Percentiles rank a stretch among this genome's conserved stretches.
Conservation (phyloP, 257 asterid genomes). For the Voacanga thouarsii region DNA sequence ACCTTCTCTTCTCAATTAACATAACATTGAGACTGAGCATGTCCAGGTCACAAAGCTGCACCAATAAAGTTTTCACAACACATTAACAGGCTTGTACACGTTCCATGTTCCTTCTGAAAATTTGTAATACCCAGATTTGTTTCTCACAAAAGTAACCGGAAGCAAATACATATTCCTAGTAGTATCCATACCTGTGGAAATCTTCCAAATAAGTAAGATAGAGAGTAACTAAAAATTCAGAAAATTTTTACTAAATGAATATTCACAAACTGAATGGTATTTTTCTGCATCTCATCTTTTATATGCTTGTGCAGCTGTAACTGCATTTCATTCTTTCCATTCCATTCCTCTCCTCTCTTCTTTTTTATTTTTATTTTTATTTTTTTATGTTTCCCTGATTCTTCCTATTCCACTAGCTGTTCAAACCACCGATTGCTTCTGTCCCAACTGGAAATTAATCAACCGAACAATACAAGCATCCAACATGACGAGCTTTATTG, state of each 20-base stretch:
- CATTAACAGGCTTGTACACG: not conserved
- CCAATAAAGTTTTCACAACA: not conserved
- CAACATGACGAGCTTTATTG: not conserved
- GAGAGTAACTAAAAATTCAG: not conserved
- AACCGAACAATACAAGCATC: not conserved
- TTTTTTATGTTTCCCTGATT: not conserved
- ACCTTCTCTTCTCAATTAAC: not conserved
- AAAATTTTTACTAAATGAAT: not conserved
- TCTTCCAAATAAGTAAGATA: not conserved
- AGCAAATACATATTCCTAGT: not conserved
- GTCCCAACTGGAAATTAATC: not conserved
- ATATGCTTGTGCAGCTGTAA: not conserved
- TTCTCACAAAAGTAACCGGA: no score
- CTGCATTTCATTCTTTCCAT: not conserved
- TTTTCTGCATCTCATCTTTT: not conserved
- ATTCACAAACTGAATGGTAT: not conserved
- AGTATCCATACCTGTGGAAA: not conserved
- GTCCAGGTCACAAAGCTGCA: not conserved
- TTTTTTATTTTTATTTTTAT: no score
- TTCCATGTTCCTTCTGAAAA: not conserved
- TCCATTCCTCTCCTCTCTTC: no score
- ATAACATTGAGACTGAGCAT: not conserved
- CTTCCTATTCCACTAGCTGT: not conserved
- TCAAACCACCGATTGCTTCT: not conserved
- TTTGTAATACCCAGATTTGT: not conserved